These are phyloP conservation scores for Artemisia tridentata DNA, from an alignment of 129 eudicot species.

Conservation along the genomic window DNA sequence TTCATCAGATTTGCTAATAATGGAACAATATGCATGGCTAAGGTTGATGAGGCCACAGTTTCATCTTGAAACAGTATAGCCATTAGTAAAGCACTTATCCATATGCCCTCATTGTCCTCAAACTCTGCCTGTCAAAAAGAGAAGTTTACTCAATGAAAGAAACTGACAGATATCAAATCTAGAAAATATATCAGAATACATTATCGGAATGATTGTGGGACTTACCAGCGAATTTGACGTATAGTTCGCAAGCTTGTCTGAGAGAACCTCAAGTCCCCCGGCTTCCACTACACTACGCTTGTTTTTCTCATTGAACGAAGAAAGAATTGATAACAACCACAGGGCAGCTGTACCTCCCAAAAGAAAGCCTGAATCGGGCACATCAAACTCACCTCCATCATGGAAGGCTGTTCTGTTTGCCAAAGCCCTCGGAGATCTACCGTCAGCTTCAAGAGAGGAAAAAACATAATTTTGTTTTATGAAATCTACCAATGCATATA, in stretches of 20 bases:
- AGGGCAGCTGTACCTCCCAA: conserved; percentile 69
- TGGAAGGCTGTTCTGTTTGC: conserved; percentile 47
- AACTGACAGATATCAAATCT: background rate
- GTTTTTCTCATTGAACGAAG: conserved; percentile 47
- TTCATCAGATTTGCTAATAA: conserved; percentile 54
- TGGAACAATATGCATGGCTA: conserved; percentile 50
- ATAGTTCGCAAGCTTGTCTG: conserved; percentile 56
- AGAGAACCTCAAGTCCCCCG: conserved; percentile 69
- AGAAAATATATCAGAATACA: background rate
- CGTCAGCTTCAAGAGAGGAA: conserved; percentile 48
- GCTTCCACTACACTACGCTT: conserved; percentile 58
- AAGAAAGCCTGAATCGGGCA: conserved; percentile 64
- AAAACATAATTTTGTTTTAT: conserved; percentile 45
- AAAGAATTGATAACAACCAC: conserved; percentile 66
- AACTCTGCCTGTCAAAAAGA: conserved; percentile 56
- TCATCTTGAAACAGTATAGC: conserved; percentile 69
- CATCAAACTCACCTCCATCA: conserved; percentile 51
- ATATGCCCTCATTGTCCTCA: conserved; percentile 66
- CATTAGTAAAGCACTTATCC: conserved; percentile 63
- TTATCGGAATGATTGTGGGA: conserved; percentile 8
- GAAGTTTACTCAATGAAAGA: background rate
- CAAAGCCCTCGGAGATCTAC: conserved; percentile 44
- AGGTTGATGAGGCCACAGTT: conserved; percentile 49
- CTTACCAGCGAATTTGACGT: conserved; percentile 54
- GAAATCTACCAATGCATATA: conserved; percentile 54